These are phyloP conservation scores for Candida patagonica DNA, from an alignment of 805 yeast genomes.

Conservation along the genomic window DNA sequence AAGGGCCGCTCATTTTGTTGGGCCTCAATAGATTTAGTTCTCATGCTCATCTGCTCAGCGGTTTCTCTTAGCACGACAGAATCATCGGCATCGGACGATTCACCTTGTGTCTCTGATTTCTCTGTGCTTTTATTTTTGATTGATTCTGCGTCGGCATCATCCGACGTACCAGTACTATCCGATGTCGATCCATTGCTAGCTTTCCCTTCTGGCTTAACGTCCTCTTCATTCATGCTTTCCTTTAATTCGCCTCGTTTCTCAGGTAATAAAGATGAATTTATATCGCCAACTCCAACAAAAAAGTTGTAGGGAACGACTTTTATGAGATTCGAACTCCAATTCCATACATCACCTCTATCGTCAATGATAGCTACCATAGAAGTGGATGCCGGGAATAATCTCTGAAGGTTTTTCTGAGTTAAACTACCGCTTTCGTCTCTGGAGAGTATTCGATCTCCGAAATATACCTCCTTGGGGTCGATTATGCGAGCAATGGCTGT, in stretches of 20 bases:
- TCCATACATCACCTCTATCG: conserved; percentile 98
- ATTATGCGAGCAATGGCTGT: conserved; percentile 79
- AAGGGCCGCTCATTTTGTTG: conserved; percentile 78
- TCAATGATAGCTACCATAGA: conserved; percentile 95
- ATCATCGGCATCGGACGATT: conserved; percentile 4
- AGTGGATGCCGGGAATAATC: conserved; percentile 92
- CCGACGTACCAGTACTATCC: background rate
- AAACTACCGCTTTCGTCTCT: conserved; percentile 92
- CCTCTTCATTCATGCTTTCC: background rate
- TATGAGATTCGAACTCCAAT: conserved; percentile 85
- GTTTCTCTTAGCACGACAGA: background rate
- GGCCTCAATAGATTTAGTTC: conserved; percentile 63
- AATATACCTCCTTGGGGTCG: conserved; percentile 78
- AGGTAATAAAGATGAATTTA: conserved; percentile 86
- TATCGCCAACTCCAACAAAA: conserved; percentile 95
- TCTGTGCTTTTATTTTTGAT: background rate
- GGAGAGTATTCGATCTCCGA: conserved; percentile 85
- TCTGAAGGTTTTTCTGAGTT: conserved; percentile 76
- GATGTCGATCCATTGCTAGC: background rate
- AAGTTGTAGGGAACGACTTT: conserved; percentile 94
- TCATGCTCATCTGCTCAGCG: conserved; percentile 46
- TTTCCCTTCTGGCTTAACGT: background rate
- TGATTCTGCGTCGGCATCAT: background rate
- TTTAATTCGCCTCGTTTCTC: conserved; percentile 36
- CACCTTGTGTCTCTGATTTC: background rate